Percentiles rank a stretch among this genome's conserved stretches.
These are phyloP conservation scores for Trichoderma sp. DNA, from an alignment of 2,329 filamentous ascomycete species.

Conservation along the genomic window DNA sequence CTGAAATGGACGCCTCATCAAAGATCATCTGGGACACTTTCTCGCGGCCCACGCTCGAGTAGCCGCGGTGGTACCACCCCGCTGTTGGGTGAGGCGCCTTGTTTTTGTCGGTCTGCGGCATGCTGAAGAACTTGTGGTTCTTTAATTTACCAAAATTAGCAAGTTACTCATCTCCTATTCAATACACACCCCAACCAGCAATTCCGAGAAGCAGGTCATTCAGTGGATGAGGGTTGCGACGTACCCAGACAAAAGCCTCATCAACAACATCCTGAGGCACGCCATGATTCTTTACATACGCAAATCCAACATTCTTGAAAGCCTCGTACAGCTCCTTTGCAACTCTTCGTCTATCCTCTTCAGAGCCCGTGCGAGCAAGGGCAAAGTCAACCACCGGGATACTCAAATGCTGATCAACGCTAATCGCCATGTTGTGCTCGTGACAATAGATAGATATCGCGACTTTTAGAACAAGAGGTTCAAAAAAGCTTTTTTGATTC, in stretches of 20 bases:
- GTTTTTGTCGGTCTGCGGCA: conserved; percentile 35
- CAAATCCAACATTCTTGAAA: conserved; percentile 39
- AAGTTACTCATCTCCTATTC: too few relatives aligned
- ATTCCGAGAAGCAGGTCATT: background rate
- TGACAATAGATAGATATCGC: too few relatives aligned
- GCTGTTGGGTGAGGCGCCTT: conserved; percentile 35
- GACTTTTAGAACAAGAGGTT: background rate
- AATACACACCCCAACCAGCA: too few relatives aligned
- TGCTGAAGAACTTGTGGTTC: conserved; percentile 35
- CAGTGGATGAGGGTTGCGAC: background rate
- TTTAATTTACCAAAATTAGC: background rate
- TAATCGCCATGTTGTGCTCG: background rate
- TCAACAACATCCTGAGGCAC: conserved; percentile 39
- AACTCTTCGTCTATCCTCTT: conserved; percentile 21
- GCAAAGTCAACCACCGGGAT: conserved; percentile 32
- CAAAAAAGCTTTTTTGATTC: background rate
- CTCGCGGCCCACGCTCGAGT: conserved; percentile 37
- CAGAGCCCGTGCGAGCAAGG: conserved; percentile 21
- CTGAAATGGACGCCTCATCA: conserved; percentile 31
- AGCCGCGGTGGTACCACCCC: conserved; percentile 39
- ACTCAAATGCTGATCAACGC: background rate
- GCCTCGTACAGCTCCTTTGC: conserved; percentile 33
- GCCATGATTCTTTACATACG: conserved; percentile 40
- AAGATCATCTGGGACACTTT: conserved; percentile 39
- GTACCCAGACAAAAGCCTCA: conserved; percentile 42